A percentile compares a stretch with the other conserved stretches of the same genome.
Conservation (phyloP, 805 yeast genomes). For the Starmerella tilneyi region DNA sequence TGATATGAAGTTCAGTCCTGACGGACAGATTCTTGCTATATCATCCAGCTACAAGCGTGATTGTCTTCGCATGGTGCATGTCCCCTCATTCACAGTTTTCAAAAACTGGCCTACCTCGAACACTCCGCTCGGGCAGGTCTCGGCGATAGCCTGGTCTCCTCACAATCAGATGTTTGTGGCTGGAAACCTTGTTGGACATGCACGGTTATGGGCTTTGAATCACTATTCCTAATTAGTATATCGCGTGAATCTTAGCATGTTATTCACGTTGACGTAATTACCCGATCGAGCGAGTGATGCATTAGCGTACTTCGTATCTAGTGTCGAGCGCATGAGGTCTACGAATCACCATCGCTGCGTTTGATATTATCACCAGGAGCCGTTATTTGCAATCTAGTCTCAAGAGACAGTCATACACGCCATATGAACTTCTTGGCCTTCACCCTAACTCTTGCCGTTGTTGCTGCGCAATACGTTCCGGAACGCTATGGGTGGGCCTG, state of each 20-base stretch:
- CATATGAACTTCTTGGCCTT: background rate
- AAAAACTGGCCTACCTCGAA: slow-evolving; percentile 96
- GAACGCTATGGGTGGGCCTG: slow-evolving; percentile 24
- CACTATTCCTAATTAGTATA: slow-evolving; percentile 41
- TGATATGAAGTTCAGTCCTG: slow-evolving; percentile 60
- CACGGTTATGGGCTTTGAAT: slow-evolving; percentile 77
- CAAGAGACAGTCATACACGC: background rate
- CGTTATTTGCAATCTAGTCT: background rate
- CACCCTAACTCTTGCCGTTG: background rate
- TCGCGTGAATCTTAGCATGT: background rate
- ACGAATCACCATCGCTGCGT: too few relatives aligned
- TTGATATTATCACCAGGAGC: too few relatives aligned
- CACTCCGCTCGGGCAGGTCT: slow-evolving; percentile 92
- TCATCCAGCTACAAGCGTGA: slow-evolving; percentile 81
- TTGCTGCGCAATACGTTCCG: slow-evolving; percentile 14
- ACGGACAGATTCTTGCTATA: slow-evolving; percentile 79
- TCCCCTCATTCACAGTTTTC: slow-evolving; percentile 78
- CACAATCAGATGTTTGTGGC: slow-evolving; percentile 72
- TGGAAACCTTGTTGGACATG: slow-evolving; percentile 86
- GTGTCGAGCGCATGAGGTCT: too few relatives aligned
- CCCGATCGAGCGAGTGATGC: background rate
- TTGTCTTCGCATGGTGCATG: slow-evolving; percentile 73
- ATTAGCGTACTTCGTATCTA: too few relatives aligned
- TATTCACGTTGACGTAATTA: background rate
- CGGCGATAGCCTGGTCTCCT: slow-evolving; percentile 68